Evolutionary conservation across 768 basidiomycete genomes (phyloP).

Genomic region (Leccinum incarnatum): DNA sequence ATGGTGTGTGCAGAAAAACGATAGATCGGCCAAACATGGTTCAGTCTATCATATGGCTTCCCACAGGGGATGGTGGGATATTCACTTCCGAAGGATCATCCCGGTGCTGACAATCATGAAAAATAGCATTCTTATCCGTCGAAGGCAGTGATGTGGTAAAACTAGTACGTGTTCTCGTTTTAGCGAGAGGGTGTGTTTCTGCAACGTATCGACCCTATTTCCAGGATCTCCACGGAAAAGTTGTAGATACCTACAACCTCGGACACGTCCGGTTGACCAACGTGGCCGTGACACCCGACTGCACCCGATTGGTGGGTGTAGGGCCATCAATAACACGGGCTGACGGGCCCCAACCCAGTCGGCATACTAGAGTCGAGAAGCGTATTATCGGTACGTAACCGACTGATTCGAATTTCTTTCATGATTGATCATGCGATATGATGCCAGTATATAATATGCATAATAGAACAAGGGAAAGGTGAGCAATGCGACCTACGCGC

Average conservation of each 20-base stretch:
- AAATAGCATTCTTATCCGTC: constrained; percentile 49
- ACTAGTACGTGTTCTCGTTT: constrained; percentile 32
- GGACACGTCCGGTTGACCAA: constrained; percentile 47
- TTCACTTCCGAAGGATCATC: constrained; percentile 4
- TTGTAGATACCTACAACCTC: constrained; percentile 42
- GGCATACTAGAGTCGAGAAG: constrained; percentile 50
- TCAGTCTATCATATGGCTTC: constrained; percentile 54
- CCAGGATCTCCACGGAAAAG: constrained; percentile 46
- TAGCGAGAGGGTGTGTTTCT: constrained; percentile 6
- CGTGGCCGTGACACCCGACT: constrained; percentile 48
- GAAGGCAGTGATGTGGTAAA: constrained; percentile 48
- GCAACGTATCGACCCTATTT: constrained; percentile 15
- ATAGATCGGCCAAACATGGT: constrained; percentile 47
- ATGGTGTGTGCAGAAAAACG: constrained; percentile 49
- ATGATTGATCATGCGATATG: constrained; percentile 2
- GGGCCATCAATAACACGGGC: constrained; percentile 44
- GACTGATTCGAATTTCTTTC: background rate
- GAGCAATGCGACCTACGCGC: constrained; percentile 7
- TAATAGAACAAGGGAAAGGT: constrained; percentile 45
- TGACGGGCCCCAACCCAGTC: constrained; percentile 44
- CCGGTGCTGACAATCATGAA: constrained; percentile 14
- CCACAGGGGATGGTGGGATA: constrained; percentile 42
- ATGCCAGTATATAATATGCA: constrained; percentile 47
- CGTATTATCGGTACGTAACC: constrained; percentile 46
- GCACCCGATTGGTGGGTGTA: constrained; percentile 46